phyloP scores from a whole-genome alignment of 345 rosid genomes.

The Viola odorata region DNA sequence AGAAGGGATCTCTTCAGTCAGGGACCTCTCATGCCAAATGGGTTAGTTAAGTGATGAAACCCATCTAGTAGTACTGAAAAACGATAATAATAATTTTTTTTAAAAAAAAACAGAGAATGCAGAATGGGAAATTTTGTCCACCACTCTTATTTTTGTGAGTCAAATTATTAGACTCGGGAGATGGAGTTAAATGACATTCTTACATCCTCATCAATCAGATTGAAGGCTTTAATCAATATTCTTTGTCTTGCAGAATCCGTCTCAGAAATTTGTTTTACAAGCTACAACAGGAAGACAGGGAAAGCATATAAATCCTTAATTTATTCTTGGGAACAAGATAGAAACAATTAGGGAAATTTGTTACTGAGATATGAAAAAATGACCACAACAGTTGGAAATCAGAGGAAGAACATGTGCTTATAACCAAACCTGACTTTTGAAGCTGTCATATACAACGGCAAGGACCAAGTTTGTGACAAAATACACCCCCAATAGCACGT shows the following conservation, averaged over 20 bases:
- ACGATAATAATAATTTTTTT: too few species aligned
- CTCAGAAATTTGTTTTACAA: constrained; percentile 77
- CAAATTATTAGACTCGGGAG: too few species aligned
- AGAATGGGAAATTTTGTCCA: too few species aligned
- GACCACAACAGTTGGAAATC: background rate
- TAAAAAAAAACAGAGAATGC: too few species aligned
- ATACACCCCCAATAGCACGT: constrained; percentile 85
- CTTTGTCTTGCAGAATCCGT: constrained; percentile 64
- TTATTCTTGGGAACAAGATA: constrained; percentile 1
- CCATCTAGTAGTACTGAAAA: too few species aligned
- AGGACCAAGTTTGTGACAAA: constrained; percentile 96
- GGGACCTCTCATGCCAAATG: too few species aligned
- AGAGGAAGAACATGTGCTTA: background rate
- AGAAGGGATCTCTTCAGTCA: too few species aligned
- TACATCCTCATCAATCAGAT: constrained; percentile 68
- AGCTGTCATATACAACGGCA: constrained; percentile 96
- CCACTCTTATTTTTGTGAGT: too few species aligned
- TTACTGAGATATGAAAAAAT: background rate
- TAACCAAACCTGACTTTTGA: constrained; percentile 73
- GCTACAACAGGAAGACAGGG: constrained; percentile 39
- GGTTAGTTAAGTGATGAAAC: too few species aligned
- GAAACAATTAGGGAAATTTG: background rate
- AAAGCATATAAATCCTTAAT: constrained; percentile 5
- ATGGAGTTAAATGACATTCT: constrained; percentile 25
- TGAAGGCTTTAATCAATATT: constrained; percentile 74